Base-by-base conservation (phyloP, 345 rosid species). In the Moricandia arvensis region DNA sequence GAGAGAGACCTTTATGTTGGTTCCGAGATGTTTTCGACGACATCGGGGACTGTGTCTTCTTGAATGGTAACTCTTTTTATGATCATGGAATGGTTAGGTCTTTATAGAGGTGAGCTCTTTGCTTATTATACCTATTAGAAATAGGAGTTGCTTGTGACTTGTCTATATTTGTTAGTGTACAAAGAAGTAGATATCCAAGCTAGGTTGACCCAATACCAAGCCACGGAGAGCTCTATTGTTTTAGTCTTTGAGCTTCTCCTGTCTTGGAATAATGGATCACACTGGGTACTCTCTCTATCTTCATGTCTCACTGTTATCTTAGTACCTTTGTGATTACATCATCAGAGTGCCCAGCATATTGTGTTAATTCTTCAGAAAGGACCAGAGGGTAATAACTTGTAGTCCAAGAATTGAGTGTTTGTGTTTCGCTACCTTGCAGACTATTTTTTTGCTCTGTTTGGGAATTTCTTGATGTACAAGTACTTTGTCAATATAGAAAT, bases 1-100 rank as follows among this genome's bases (percentile, higher is more conserved):
- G 53, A 63, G 68, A 63, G 65, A 60, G 79, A 75, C 55, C 66
- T 75, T 61, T 35, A 35, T 27, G 69, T 0, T 51, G 4, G 63
- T 27, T 47, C 63, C 0, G 63, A 60, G 34, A 4, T 53, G 21
- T 49, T 53, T 59, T 66, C 67, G 0, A 2, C 77, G 12, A 15
- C 15, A 6, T 72, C 53, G 0, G 78, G 21, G 47, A 75, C 66
- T 68, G 79, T 53, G 6, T 60, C 74, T 75, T 15, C 59, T 66
- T 55, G 34, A 63, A 53, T 29, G 29, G 66, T 66, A 63, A 37
- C 71, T 74, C 72, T 65, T 34, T 66, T 41, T 74, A 33, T 55
- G 9, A 45, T 15, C 26, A n/a, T 66, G 11, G 13, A 43, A 18
- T 24, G 34, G 62, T 24, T 55, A 9, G 60, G 60, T 55, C 34